Percentiles rank a stretch among this genome's conserved stretches.
Conservation (phyloP, 2,329 filamentous ascomycete species). For the Lachnellula hyalina region DNA sequence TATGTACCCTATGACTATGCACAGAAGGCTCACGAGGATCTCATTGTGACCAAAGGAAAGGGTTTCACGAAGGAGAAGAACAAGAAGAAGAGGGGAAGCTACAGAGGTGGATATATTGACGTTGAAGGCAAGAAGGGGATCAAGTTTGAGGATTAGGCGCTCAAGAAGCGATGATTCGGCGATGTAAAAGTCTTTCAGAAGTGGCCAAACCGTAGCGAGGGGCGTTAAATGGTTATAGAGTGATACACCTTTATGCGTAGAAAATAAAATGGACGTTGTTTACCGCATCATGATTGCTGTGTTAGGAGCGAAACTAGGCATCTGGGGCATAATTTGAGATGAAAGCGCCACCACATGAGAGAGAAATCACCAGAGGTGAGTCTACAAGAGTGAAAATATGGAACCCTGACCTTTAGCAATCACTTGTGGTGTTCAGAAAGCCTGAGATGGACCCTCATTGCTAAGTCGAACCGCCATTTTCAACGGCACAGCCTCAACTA, state of each 20-base stretch:
- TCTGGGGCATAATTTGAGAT: too few relatives aligned
- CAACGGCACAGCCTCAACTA: neutral
- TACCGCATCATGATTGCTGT: neutral
- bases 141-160: slow-evolving; percentile 81
- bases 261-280: neutral
- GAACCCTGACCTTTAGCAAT: too few relatives aligned
- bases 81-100: slow-evolving; percentile 91
- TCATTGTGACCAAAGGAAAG: slow-evolving; percentile 89
- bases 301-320: neutral
- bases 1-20: slow-evolving; percentile 86
- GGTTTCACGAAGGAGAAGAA: slow-evolving; percentile 99
- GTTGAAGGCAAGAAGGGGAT: slow-evolving; percentile 75
- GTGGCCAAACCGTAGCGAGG: neutral
- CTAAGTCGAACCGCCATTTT: neutral
- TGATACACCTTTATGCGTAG: neutral
- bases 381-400: too few relatives aligned
- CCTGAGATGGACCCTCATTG: neutral
- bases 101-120: slow-evolving; percentile 85
- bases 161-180: slow-evolving; percentile 1
- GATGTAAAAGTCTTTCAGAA: neutral
- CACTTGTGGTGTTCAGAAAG: neutral
- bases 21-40: slow-evolving; percentile 77
- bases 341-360: too few relatives aligned
- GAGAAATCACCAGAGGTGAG: too few relatives aligned
- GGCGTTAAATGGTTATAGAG: neutral